Conservation (phyloP, 192 early-diverging fungal species). For the Dissophora ornata region DNA sequence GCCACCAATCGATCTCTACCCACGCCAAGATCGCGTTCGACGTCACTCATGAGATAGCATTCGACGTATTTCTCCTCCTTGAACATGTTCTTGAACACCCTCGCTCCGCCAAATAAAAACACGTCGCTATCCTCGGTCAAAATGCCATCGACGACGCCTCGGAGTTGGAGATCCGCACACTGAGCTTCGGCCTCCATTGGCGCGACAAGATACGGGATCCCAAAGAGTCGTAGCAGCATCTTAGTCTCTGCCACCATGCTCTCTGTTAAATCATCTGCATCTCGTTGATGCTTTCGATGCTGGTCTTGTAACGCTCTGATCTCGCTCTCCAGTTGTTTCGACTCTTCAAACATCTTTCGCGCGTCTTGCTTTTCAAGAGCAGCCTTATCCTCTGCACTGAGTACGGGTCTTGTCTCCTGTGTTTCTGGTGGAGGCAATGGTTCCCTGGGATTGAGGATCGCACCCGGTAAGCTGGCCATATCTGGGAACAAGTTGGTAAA, state of each 20-base stretch:
- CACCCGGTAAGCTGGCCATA: constrained; percentile 40
- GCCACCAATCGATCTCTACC: constrained; percentile 78
- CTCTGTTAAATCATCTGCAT: constrained; percentile 72
- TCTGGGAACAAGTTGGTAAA: constrained; percentile 55
- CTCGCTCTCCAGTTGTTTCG: constrained; percentile 62
- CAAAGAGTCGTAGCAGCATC: constrained; percentile 88
- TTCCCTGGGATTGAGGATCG: constrained; percentile 21
- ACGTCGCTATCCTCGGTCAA: constrained; percentile 98
- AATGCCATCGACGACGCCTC: constrained; percentile 88
- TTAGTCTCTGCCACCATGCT: constrained; percentile 81
- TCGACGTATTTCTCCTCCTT: constrained; percentile 90
- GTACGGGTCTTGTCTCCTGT: not conserved
- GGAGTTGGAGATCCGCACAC: constrained; percentile 78
- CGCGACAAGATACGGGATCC: constrained; percentile 91
- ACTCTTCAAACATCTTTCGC: constrained; percentile 55
- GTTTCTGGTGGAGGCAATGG: not conserved
- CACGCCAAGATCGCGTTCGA: constrained; percentile 77
- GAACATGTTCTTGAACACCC: constrained; percentile 95
- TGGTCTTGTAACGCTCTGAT: constrained; percentile 61
- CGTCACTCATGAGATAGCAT: constrained; percentile 73
- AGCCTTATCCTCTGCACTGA: constrained; percentile 24
- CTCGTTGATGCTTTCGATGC: constrained; percentile 65
- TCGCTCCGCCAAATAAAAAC: constrained; percentile 88
- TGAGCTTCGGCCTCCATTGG: constrained; percentile 99
- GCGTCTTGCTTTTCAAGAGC: constrained; percentile 23